Percentiles rank a stretch among this genome's conserved stretches.
Conservation (phyloP, 2,329 filamentous ascomycete species). For the Fusarium ramigenum region DNA sequence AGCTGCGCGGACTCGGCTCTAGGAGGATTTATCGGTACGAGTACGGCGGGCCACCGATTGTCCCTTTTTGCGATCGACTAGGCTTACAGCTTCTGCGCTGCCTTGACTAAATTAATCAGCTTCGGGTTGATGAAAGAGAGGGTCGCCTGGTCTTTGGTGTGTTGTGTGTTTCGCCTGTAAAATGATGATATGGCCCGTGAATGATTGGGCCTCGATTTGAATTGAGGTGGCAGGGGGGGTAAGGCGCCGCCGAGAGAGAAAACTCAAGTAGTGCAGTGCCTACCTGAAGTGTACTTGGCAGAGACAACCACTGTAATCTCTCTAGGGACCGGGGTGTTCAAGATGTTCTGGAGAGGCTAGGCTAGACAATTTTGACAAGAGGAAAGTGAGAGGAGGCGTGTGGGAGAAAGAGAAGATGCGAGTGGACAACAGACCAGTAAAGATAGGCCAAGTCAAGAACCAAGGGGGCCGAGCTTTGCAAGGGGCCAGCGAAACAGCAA, state of each 20-base stretch:
- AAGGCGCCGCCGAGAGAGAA: slow-evolving; percentile 34
- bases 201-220: slow-evolving; percentile 33
- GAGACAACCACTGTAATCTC: slow-evolving; percentile 35
- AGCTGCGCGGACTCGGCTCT: slow-evolving; percentile 34
- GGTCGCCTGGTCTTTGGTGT: slow-evolving; percentile 16
- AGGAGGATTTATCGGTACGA: slow-evolving; percentile 9
- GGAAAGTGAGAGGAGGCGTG: slow-evolving; percentile 32
- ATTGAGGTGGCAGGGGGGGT: slow-evolving; percentile 28
- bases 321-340: slow-evolving; percentile 21
- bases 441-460: slow-evolving; percentile 27
- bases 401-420: slow-evolving; percentile 29
- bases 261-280: slow-evolving; percentile 30
- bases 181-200: slow-evolving; percentile 35
- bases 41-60: slow-evolving; percentile 22
- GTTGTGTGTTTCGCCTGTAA: slow-evolving; percentile 31
- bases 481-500: slow-evolving; percentile 22
- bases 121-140: slow-evolving; percentile 35
- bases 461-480: slow-evolving; percentile 28
- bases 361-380: slow-evolving; percentile 27
- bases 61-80: slow-evolving; percentile 10
- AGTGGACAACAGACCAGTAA: slow-evolving; percentile 22
- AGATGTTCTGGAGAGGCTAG: slow-evolving; percentile 28
- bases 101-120: slow-evolving; percentile 39
- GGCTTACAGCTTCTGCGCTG: slow-evolving; percentile 10
- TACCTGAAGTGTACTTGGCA: slow-evolving; percentile 31